These are phyloP conservation scores for Salix purpurea DNA, from an alignment of 345 rosid species.

Conservation along the genomic window DNA sequence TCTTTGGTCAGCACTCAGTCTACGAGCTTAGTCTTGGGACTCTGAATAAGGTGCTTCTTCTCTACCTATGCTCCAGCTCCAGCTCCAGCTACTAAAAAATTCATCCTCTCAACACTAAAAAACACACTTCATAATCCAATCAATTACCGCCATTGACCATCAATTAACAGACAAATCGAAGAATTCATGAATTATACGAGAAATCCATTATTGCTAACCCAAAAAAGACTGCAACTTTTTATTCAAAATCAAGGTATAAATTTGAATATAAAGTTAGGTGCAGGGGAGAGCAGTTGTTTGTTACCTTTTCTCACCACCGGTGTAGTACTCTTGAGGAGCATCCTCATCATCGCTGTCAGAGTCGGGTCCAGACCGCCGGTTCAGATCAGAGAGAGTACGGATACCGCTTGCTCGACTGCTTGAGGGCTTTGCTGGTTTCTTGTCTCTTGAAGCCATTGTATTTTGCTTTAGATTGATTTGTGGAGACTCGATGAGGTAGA, in stretches of 20 bases:
- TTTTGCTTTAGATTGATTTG: background rate
- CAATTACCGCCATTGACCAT: background rate
- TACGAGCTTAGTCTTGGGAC: background rate
- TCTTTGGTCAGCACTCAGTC: background rate
- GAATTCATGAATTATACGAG: background rate
- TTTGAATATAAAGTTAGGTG: background rate
- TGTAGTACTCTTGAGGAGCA: constrained; percentile 79
- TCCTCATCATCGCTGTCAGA: constrained; percentile 74
- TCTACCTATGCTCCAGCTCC: background rate
- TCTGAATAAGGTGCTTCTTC: background rate
- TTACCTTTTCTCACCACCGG: constrained; percentile 96
- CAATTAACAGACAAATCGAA: background rate
- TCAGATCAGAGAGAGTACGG: constrained; percentile 85
- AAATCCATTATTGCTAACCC: background rate
- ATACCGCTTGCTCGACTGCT: constrained; percentile 59
- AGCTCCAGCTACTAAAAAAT: background rate
- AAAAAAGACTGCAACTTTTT: background rate
- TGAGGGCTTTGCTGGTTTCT: constrained; percentile 66
- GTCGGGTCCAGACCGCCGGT: constrained; percentile 62
- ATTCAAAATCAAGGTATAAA: background rate
- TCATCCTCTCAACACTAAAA: background rate
- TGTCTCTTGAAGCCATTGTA: constrained; percentile 67
- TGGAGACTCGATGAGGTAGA: background rate
- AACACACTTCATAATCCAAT: background rate
- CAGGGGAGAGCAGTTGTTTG: background rate